Evolutionary conservation across 805 yeast genomes (phyloP).

Genomic region (Lachancea kluyveri): DNA sequence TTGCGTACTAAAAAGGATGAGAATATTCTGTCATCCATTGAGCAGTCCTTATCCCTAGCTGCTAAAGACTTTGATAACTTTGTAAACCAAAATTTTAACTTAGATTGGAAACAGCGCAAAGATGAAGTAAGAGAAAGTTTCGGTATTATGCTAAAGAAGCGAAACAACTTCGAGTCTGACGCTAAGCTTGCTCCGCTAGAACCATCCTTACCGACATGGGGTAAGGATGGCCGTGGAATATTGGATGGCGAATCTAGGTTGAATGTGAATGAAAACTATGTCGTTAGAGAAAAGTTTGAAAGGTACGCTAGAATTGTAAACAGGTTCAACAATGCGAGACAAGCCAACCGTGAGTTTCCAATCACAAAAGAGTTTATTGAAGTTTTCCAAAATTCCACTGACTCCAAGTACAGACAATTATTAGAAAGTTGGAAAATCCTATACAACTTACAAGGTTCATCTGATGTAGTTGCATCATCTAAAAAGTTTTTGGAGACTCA

Average conservation of each 20-base stretch:
- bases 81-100: conserved; percentile 61
- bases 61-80: conserved; percentile 78
- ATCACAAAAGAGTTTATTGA: conserved; percentile 55
- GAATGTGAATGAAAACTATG: conserved; percentile 38
- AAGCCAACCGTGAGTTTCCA: conserved; percentile 45
- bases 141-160: conserved; percentile 44
- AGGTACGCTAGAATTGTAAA: conserved; percentile 67
- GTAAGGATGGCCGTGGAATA: conserved; percentile 23
- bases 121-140: conserved; percentile 67
- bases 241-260: conserved; percentile 31
- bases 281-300: conserved; percentile 54
- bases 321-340: conserved; percentile 64
- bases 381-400: conserved; percentile 50
- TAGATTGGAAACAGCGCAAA: conserved; percentile 81
- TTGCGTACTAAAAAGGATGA: conserved; percentile 72
- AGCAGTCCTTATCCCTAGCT: conserved; percentile 65
- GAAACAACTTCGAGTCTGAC: conserved; percentile 6
- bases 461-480: conserved; percentile 47
- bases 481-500: conserved; percentile 64
- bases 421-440: conserved; percentile 71
- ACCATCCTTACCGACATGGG: conserved; percentile 22
- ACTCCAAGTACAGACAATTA: conserved; percentile 62
- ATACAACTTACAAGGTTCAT: conserved; percentile 31
- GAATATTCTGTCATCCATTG: conserved; percentile 74
- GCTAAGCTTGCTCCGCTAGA: conserved; percentile 14